phyloP scores from a whole-genome alignment of 1,284 basidiomycete genomes.

The Mycena citricolor region DNA sequence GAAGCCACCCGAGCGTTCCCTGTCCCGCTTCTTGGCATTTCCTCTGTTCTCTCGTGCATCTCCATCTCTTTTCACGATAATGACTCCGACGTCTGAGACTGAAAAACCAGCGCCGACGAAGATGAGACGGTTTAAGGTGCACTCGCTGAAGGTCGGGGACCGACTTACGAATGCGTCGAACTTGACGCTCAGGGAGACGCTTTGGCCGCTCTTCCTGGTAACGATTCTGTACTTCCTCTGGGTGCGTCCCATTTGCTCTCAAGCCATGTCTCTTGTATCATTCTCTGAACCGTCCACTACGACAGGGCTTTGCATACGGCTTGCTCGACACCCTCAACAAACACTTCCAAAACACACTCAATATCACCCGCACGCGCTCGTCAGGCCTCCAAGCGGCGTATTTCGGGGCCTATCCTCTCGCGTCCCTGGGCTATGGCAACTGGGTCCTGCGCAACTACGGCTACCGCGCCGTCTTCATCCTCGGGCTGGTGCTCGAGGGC shows the following conservation, averaged over 20 bases:
- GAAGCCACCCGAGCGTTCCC: too few species aligned
- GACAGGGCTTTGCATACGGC: constrained; percentile 76
- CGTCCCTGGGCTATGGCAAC: constrained; percentile 35
- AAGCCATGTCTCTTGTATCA: too few species aligned
- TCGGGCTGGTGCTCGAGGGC: constrained; percentile 33
- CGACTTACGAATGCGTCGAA: constrained; percentile 33
- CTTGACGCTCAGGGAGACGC: constrained; percentile 33
- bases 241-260: constrained; percentile 24
- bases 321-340: constrained; percentile 85
- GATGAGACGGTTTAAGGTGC: constrained; percentile 6
- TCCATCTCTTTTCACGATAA: too few species aligned
- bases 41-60: too few species aligned
- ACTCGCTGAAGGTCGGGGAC: constrained; percentile 32
- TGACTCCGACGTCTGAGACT: too few species aligned
- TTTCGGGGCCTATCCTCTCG: constrained; percentile 62
- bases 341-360: constrained; percentile 74
- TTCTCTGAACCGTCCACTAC: constrained; percentile 2
- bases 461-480: constrained; percentile 35
- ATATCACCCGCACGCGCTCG: constrained; percentile 74
- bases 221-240: constrained; percentile 38
- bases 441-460: constrained; percentile 35
- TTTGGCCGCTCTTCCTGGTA: constrained; percentile 35
- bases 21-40: too few species aligned
- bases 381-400: constrained; percentile 86
- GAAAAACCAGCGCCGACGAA: too few species aligned